A percentile compares a stretch with the other conserved stretches of the same genome.
These are phyloP conservation scores for Candida mesenterica DNA, from an alignment of 1,139 yeast species.

Conservation along the genomic window DNA sequence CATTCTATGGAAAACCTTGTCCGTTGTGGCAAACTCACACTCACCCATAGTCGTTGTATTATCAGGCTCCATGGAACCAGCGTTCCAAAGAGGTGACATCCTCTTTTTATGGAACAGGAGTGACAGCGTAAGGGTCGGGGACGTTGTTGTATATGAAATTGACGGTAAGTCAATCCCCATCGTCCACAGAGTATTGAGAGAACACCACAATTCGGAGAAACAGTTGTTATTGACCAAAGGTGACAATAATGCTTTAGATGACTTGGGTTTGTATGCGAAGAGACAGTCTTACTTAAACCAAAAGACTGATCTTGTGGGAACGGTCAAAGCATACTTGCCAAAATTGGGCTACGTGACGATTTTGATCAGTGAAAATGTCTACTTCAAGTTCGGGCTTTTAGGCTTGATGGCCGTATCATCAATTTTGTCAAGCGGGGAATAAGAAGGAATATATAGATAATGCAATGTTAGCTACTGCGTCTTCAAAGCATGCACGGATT, in stretches of 20 bases:
- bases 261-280: constrained; percentile 77
- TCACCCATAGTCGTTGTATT: constrained; percentile 96
- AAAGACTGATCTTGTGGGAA: constrained; percentile 77
- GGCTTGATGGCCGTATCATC: constrained; percentile 66
- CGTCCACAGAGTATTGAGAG: constrained; percentile 90
- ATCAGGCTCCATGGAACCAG: constrained; percentile 99
- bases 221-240: constrained; percentile 91
- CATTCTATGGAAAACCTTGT: constrained; percentile 86
- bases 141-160: constrained; percentile 91
- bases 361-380: constrained; percentile 83
- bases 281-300: constrained; percentile 76
- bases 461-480: no score
- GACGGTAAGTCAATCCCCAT: constrained; percentile 83
- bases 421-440: constrained; percentile 40
- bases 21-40: constrained; percentile 75
- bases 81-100: constrained; percentile 97
- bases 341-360: constrained; percentile 89
- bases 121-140: constrained; percentile 73
- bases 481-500: no score
- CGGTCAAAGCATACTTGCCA: constrained; percentile 92
- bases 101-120: constrained; percentile 88
- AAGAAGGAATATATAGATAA: not conserved
- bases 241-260: constrained; percentile 93
- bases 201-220: constrained; percentile 57
- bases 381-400: constrained; percentile 67